These are phyloP conservation scores for Tolypocladium nubicola DNA, from an alignment of 2,329 filamentous ascomycete genomes.

Conservation along the genomic window DNA sequence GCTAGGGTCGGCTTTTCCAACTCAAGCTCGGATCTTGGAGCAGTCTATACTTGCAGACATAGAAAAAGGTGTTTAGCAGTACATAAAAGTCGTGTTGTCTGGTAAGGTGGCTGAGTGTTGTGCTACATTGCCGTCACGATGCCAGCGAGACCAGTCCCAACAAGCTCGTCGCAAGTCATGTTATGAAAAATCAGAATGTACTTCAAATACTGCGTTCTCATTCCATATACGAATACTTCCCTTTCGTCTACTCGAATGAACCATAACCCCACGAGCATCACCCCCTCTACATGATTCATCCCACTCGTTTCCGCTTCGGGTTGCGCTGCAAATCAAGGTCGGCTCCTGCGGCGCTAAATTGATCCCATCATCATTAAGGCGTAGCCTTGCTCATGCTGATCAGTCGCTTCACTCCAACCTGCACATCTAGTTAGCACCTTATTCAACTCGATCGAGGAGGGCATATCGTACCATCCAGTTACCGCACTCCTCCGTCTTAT, in stretches of 20 bases:
- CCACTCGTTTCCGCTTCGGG: neutral
- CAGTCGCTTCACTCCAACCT: constrained; percentile 68
- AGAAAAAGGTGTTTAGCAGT: neutral
- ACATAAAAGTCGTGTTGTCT: neutral
- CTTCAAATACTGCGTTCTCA: neutral
- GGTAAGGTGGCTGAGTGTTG: too few species aligned
- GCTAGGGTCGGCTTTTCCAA: neutral
- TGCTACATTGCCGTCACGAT: neutral
- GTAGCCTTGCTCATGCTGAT: constrained; percentile 73
- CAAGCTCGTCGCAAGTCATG: neutral
- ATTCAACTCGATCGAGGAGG: neutral
- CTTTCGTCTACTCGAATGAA: neutral
- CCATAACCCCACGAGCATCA: neutral
- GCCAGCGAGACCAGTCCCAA: too few species aligned
- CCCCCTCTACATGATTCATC: neutral
- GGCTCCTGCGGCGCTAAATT: neutral
- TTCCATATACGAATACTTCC: neutral
- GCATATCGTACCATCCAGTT: constrained; percentile 67
- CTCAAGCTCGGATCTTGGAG: neutral
- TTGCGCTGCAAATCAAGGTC: neutral
- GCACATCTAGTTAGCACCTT: constrained; percentile 26
- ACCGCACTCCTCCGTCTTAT: constrained; percentile 70
- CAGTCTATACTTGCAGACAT: neutral
- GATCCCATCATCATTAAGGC: constrained; percentile 26
- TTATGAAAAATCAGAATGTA: neutral